phyloP scores from a whole-genome alignment of 225 moss, liverwort and hornwort species.

The Physcomitrellopsis africana region DNA sequence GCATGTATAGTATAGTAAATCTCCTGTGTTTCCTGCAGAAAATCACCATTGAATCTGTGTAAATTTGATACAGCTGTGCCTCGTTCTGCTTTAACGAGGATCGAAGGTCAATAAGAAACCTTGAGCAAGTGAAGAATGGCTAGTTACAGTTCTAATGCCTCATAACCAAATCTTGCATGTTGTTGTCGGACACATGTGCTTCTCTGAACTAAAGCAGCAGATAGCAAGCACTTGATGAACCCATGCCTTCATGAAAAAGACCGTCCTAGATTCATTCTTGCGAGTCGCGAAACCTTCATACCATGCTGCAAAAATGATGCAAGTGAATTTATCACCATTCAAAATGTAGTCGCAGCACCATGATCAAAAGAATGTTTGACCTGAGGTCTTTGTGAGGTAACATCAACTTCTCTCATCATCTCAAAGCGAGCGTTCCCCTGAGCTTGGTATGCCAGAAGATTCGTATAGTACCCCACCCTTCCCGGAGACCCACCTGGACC shows the following conservation, averaged over 20 bases:
- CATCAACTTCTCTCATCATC: conserved; percentile 56
- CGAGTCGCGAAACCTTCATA: conserved; percentile 22
- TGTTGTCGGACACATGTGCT: conserved; percentile 29
- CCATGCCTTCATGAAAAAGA: conserved; percentile 5
- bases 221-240: conserved; percentile 16
- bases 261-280: conserved; percentile 36
- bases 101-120: conserved; percentile 31
- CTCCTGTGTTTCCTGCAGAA: conserved; percentile 29
- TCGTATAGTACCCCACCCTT: conserved; percentile 55
- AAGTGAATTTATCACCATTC: conserved; percentile 15
- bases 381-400: conserved; percentile 48
- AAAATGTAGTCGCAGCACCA: conserved; percentile 45
- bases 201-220: conserved; percentile 28
- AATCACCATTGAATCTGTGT: conserved; percentile 34
- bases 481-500: conserved; percentile 47
- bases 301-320: conserved; percentile 12
- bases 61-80: conserved; percentile 43
- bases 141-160: conserved; percentile 36
- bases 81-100: conserved; percentile 38
- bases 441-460: conserved; percentile 49
- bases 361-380: conserved; percentile 58
- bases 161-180: conserved; percentile 31
- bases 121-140: conserved; percentile 16
- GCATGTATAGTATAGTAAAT: conserved; percentile 24
- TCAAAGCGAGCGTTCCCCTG: conserved; percentile 52